Evolutionary conservation across 2,329 filamentous ascomycete species (phyloP).

Genomic region (Fonsecaea multimorphosa): DNA sequence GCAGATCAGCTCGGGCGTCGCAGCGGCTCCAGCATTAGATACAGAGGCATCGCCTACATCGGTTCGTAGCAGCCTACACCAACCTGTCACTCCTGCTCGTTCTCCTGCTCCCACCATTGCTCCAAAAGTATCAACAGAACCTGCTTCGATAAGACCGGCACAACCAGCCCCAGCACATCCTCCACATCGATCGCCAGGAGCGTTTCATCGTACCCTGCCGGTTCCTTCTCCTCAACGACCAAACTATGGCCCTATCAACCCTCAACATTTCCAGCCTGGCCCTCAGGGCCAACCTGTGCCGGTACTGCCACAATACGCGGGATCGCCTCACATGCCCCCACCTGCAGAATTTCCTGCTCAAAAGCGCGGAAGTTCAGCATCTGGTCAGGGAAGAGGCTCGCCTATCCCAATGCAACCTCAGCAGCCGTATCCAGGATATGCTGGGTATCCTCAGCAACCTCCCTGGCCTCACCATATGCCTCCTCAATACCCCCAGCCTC

Average conservation of each 20-base stretch:
- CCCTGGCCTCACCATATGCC: slow-evolving; percentile 36
- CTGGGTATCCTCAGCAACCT: slow-evolving; percentile 35
- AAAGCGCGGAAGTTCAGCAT: slow-evolving; percentile 26
- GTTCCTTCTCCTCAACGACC: slow-evolving; percentile 36
- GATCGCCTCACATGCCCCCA: slow-evolving; percentile 37
- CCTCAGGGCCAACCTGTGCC: slow-evolving; percentile 35
- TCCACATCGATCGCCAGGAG: slow-evolving; percentile 31
- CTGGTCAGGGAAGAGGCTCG: slow-evolving; percentile 37
- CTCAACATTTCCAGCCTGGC: slow-evolving; percentile 32
- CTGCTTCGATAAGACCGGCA: slow-evolving; percentile 23
- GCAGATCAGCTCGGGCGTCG: slow-evolving; percentile 11
- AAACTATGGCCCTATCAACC: slow-evolving; percentile 36
- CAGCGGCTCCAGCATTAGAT: slow-evolving; percentile 11
- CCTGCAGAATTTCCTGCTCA: slow-evolving; percentile 32
- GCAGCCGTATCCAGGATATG: slow-evolving; percentile 35
- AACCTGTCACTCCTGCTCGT: slow-evolving; percentile 19
- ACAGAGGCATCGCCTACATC: slow-evolving; percentile 18
- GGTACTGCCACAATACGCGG: slow-evolving; percentile 31
- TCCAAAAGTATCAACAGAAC: slow-evolving; percentile 23
- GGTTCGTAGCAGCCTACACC: slow-evolving; percentile 16
- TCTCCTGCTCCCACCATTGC: slow-evolving; percentile 30
- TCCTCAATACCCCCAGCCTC: slow-evolving; percentile 31
- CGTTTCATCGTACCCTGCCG: slow-evolving; percentile 34
- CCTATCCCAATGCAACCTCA: slow-evolving; percentile 36
- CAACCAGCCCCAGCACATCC: slow-evolving; percentile 20